phyloP scores from a whole-genome alignment of 2,329 filamentous ascomycete species.

The Penicillium thymicola region DNA sequence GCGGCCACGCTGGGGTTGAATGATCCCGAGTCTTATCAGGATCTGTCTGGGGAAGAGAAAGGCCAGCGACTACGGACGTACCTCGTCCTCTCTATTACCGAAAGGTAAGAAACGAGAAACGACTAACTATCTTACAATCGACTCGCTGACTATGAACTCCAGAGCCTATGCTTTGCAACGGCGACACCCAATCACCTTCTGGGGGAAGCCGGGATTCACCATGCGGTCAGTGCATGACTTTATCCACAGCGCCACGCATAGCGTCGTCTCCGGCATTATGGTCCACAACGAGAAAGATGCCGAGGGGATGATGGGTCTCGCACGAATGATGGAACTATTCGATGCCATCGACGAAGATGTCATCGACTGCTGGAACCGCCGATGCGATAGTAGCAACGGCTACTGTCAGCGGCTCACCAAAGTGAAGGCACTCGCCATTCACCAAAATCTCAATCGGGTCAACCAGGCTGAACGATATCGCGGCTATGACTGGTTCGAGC shows the following conservation, averaged over 20 bases:
- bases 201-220: slow-evolving; percentile 39
- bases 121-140: not conserved
- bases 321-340: slow-evolving; percentile 45
- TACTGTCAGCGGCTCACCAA: slow-evolving; percentile 66
- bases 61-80: slow-evolving; percentile 40
- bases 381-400: slow-evolving; percentile 59
- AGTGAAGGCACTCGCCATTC: slow-evolving; percentile 51
- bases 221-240: slow-evolving; percentile 43
- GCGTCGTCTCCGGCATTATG: slow-evolving; percentile 40
- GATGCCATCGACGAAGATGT: slow-evolving; percentile 46
- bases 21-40: slow-evolving; percentile 38
- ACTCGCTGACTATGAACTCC: slow-evolving; percentile 4
- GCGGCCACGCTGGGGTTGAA: slow-evolving; percentile 42
- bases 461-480: slow-evolving; percentile 35
- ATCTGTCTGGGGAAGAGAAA: slow-evolving; percentile 36
- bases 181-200: slow-evolving; percentile 43
- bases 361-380: slow-evolving; percentile 44
- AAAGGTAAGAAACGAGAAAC: slow-evolving; percentile 25
- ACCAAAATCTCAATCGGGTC: slow-evolving; percentile 33
- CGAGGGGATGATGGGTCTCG: slow-evolving; percentile 43
- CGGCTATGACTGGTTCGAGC: slow-evolving; percentile 41
- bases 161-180: slow-evolving; percentile 45
- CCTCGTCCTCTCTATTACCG: slow-evolving; percentile 37
- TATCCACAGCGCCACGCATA: slow-evolving; percentile 35
- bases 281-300: slow-evolving; percentile 45